These are phyloP conservation scores for Exophiala spinifera DNA, from an alignment of 2,329 filamentous ascomycete genomes.

Conservation along the genomic window DNA sequence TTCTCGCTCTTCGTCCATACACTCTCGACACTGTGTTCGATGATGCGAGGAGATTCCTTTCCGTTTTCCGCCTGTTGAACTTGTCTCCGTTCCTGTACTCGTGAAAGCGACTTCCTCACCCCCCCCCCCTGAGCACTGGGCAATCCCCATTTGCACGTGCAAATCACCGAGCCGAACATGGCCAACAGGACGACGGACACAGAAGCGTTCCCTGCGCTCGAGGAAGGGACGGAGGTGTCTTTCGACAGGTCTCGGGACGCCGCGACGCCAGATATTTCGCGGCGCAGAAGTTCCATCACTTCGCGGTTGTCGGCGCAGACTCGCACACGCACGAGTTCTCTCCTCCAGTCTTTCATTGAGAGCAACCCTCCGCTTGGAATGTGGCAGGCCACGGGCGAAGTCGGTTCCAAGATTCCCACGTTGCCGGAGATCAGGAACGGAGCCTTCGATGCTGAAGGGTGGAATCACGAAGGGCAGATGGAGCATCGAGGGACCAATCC, in stretches of 20 bases:
- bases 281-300: slow-evolving; percentile 2
- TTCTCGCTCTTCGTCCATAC: too few relatives aligned
- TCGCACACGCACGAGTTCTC: slow-evolving; percentile 23
- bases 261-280: neutral
- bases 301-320: slow-evolving; percentile 15
- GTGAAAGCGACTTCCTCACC: neutral
- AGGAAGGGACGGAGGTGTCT: slow-evolving; percentile 1
- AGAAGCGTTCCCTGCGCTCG: slow-evolving; percentile 16
- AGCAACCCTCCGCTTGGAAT: slow-evolving; percentile 35
- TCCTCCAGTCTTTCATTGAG: slow-evolving; percentile 30
- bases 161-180: slow-evolving; percentile 1
- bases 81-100: too few relatives aligned
- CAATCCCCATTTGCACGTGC: slow-evolving; percentile 1
- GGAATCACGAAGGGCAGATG: slow-evolving; percentile 34
- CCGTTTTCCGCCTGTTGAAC: too few relatives aligned
- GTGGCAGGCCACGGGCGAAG: slow-evolving; percentile 35
- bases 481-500: slow-evolving; percentile 32
- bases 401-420: slow-evolving; percentile 34
- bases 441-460: slow-evolving; percentile 32
- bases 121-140: neutral
- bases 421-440: slow-evolving; percentile 34
- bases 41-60: too few relatives aligned
- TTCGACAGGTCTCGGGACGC: neutral
- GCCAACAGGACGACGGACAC: slow-evolving; percentile 4
- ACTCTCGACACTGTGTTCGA: too few relatives aligned